Conservation (phyloP, 2,329 filamentous ascomycete species). For the Lizonia empirigonia region DNA sequence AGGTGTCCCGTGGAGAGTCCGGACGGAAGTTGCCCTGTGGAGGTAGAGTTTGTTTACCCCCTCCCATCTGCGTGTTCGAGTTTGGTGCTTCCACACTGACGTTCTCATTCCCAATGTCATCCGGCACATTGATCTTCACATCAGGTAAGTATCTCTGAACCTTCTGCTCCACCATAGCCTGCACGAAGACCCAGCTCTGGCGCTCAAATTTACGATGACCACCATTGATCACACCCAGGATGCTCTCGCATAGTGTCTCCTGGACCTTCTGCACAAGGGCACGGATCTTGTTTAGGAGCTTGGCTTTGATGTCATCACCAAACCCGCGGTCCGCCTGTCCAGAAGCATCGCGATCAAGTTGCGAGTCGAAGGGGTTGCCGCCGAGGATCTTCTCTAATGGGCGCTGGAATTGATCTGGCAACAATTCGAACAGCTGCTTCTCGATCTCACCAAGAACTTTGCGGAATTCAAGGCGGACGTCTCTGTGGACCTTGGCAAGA, state of each 20-base stretch:
- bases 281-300: constrained; percentile 34
- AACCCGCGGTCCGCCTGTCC: constrained; percentile 32
- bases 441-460: constrained; percentile 38
- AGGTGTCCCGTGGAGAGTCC: constrained; percentile 8
- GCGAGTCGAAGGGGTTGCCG: constrained; percentile 38
- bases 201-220: constrained; percentile 40
- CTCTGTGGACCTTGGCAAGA: constrained; percentile 37
- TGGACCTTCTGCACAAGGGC: constrained; percentile 37
- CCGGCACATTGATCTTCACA: constrained; percentile 37
- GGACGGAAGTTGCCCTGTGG: constrained; percentile 12
- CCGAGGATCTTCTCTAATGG: constrained; percentile 39
- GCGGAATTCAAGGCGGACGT: constrained; percentile 39
- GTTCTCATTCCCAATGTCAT: constrained; percentile 40
- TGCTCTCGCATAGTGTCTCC: constrained; percentile 37
- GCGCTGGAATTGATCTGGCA: constrained; percentile 37
- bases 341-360: constrained; percentile 36
- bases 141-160: constrained; percentile 38
- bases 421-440: constrained; percentile 37
- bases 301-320: constrained; percentile 38
- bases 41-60: constrained; percentile 10
- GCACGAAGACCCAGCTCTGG: constrained; percentile 40
- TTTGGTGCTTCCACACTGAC: constrained; percentile 36
- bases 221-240: constrained; percentile 39
- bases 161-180: constrained; percentile 39
- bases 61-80: constrained; percentile 18